phyloP scores from a whole-genome alignment of 2,329 filamentous ascomycete genomes.

The Phialophora chinensis region DNA sequence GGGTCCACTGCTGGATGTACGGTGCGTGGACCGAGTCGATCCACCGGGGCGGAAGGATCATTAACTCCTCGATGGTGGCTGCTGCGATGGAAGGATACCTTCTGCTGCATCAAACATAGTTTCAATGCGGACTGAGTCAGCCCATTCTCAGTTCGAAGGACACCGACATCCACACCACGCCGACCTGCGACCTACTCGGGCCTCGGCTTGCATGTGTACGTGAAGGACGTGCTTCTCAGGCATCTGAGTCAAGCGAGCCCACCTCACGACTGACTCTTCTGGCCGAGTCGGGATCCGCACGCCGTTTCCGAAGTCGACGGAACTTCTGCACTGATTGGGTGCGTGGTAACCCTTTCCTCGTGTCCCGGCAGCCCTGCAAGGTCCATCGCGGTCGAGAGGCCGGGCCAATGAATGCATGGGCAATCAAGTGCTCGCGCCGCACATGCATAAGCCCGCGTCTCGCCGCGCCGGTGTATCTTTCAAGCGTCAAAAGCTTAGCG shows the following conservation, averaged over 20 bases:
- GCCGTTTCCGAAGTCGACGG: neutral
- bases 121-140: neutral
- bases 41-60: neutral
- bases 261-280: neutral
- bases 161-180: neutral
- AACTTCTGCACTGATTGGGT: neutral
- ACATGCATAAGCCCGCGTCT: neutral
- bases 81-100: neutral
- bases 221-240: neutral
- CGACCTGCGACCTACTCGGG: neutral
- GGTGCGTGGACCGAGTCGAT: neutral
- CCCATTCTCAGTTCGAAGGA: neutral
- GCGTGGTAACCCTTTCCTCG: neutral
- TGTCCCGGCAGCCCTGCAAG: neutral
- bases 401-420: neutral
- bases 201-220: neutral
- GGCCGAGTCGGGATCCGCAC: neutral
- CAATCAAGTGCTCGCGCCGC: neutral
- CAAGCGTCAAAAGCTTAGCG: conserved; percentile 18
- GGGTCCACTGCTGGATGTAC: neutral
- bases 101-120: neutral
- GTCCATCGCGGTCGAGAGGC: neutral
- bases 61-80: neutral
- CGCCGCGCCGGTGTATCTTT: conserved; percentile 7
- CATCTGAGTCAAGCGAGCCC: neutral